Conservation (phyloP, 495 filamentous ascomycete species). For the Podospora sp. region DNA sequence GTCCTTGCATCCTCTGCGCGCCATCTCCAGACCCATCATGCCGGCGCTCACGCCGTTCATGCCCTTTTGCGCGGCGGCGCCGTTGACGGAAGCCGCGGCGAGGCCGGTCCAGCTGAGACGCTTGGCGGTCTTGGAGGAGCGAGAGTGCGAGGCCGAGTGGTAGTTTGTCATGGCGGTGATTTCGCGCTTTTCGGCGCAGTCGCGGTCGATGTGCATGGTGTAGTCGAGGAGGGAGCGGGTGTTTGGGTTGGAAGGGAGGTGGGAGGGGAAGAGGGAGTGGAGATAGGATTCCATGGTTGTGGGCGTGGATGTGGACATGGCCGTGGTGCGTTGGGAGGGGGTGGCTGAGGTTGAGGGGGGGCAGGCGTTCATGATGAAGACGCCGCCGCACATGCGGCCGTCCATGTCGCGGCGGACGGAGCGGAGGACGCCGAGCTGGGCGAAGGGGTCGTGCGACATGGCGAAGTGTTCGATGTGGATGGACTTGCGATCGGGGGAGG, state of each 20-base stretch:
- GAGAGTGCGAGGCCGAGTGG: conserved; percentile 3
- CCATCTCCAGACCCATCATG: conserved; percentile 35
- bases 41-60: conserved; percentile 31
- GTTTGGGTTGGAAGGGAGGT: conserved; percentile 4
- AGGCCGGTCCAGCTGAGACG: conserved; percentile 44
- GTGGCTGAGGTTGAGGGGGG: background rate
- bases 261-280: conserved; percentile 33
- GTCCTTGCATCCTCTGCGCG: conserved; percentile 31
- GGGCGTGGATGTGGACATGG: background rate
- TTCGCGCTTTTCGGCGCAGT: conserved; percentile 45
- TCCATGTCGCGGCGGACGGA: conserved; percentile 40
- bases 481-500: conserved; percentile 13
- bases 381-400: conserved; percentile 38
- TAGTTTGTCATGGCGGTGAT: conserved; percentile 39
- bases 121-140: conserved; percentile 26
- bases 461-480: conserved; percentile 44
- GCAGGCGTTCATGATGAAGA: conserved; percentile 37
- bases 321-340: background rate
- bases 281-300: conserved; percentile 36
- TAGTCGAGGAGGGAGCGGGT: conserved; percentile 25
- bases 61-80: conserved; percentile 21
- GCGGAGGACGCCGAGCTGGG: conserved; percentile 39
- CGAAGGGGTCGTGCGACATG: conserved; percentile 39
- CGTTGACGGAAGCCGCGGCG: conserved; percentile 17
- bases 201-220: conserved; percentile 37